A percentile compares a stretch with the other conserved stretches of the same genome.
phyloP scores from a whole-genome alignment of 257 asterid species.

The Leonotis leonurus region DNA sequence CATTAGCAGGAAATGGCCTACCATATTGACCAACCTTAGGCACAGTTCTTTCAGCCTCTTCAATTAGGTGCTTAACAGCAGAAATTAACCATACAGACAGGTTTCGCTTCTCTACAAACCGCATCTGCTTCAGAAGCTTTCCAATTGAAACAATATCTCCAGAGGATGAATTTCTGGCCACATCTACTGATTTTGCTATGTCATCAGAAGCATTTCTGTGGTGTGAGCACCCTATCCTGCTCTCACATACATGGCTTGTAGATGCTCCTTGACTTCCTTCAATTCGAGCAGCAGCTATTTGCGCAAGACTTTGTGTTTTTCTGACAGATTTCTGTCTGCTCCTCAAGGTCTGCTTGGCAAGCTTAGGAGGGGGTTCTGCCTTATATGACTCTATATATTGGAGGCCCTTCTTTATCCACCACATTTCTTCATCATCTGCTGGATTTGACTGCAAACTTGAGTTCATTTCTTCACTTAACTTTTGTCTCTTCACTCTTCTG shows the following conservation, averaged over 20 bases:
- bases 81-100: slow-evolving; percentile 65
- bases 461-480: slow-evolving; percentile 57
- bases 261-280: slow-evolving; percentile 99
- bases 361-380: slow-evolving; percentile 88
- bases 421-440: slow-evolving; percentile 68
- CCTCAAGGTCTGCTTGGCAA: slow-evolving; percentile 66
- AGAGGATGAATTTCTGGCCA: slow-evolving; percentile 31
- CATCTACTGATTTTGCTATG: slow-evolving; percentile 46
- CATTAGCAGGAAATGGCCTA: slow-evolving; percentile 51
- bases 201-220: slow-evolving; percentile 61
- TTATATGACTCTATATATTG: slow-evolving; percentile 56
- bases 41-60: slow-evolving; percentile 66
- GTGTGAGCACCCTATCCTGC: slow-evolving; percentile 69
- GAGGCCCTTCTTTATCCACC: slow-evolving; percentile 88
- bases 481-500: slow-evolving; percentile 75
- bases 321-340: slow-evolving; percentile 87
- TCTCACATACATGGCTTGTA: slow-evolving; percentile 90
- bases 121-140: slow-evolving; percentile 64
- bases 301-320: slow-evolving; percentile 94
- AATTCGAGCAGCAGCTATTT: slow-evolving; percentile 88
- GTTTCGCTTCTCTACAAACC: slow-evolving; percentile 62
- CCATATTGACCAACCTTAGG: slow-evolving; percentile 64
- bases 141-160: slow-evolving; percentile 68
- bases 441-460: slow-evolving; percentile 41
- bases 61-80: slow-evolving; percentile 61